These are phyloP conservation scores for Pythium biforme DNA, from an alignment of 352 stramenopile species.

Conservation along the genomic window DNA sequence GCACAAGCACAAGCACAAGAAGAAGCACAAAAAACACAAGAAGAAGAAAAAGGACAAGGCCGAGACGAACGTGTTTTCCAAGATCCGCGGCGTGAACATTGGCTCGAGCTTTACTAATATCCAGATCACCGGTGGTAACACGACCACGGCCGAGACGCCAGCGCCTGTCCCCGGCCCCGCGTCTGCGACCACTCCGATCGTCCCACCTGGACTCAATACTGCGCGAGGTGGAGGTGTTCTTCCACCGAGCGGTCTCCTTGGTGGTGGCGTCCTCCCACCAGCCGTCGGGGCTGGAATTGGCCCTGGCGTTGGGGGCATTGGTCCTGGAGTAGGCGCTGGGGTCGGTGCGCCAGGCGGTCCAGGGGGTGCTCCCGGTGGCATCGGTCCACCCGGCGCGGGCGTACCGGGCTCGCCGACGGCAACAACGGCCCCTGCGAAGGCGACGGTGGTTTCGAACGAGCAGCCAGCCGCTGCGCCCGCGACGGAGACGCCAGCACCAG, in stretches of 20 bases:
- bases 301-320: background rate
- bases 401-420: background rate
- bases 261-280: background rate
- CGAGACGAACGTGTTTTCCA: conserved; percentile 28
- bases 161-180: background rate
- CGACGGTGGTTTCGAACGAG: background rate
- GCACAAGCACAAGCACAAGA: conserved; percentile 19
- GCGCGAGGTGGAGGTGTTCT: background rate
- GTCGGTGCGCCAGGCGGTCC: background rate
- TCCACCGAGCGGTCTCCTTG: background rate
- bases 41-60: conserved; percentile 20
- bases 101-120: conserved; percentile 28
- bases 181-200: background rate
- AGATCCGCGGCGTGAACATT: conserved; percentile 29
- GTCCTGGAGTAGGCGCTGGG: background rate
- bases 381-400: background rate
- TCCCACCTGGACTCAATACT: background rate
- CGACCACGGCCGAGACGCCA: conserved; percentile 1
- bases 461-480: background rate
- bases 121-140: conserved; percentile 24
- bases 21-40: conserved; percentile 25
- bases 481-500: background rate
- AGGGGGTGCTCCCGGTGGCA: background rate
- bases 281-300: background rate
- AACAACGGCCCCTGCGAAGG: background rate